These are phyloP conservation scores for Apophysomyces ossiformis DNA, from an alignment of 371 early-diverging fungal genomes.

Conservation along the genomic window DNA sequence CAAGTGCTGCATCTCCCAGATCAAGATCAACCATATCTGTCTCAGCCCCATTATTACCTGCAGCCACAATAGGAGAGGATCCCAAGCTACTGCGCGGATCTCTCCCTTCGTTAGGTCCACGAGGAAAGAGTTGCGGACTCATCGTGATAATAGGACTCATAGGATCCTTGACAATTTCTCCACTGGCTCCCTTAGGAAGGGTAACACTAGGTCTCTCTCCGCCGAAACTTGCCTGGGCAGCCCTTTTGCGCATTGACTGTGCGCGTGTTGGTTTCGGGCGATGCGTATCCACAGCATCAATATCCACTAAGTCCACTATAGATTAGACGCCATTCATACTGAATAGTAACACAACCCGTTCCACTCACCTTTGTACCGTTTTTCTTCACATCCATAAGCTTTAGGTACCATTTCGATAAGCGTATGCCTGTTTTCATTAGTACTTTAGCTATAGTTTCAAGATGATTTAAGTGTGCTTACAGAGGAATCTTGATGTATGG, in stretches of 20 bases:
- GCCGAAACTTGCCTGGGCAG: slow-evolving; percentile 15
- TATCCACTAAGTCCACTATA: slow-evolving; percentile 54
- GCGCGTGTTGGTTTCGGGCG: slow-evolving; percentile 52
- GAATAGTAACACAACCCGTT: background rate
- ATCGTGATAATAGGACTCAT: slow-evolving; percentile 51
- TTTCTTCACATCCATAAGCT: slow-evolving; percentile 94
- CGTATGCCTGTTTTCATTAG: slow-evolving; percentile 64
- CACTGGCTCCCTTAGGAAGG: slow-evolving; percentile 40
- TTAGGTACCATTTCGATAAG: slow-evolving; percentile 94
- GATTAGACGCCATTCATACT: background rate
- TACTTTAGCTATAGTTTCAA: background rate
- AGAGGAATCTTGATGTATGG: slow-evolving; percentile 97
- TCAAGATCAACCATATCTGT: slow-evolving; percentile 28
- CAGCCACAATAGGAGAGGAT: slow-evolving; percentile 3
- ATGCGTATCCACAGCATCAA: slow-evolving; percentile 88
- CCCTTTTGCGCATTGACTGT: slow-evolving; percentile 4
- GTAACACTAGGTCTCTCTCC: slow-evolving; percentile 10
- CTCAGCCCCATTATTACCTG: background rate
- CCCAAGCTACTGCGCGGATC: background rate
- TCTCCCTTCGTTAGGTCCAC: background rate
- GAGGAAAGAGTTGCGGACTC: slow-evolving; percentile 45
- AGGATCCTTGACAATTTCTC: slow-evolving; percentile 48
- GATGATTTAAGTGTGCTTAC: background rate
- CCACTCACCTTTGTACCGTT: slow-evolving; percentile 68
- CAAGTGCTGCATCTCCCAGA: slow-evolving; percentile 25